Base-by-base conservation (phyloP, 169 alveolate species). In the Cryptosporidium tyzzeri region DNA sequence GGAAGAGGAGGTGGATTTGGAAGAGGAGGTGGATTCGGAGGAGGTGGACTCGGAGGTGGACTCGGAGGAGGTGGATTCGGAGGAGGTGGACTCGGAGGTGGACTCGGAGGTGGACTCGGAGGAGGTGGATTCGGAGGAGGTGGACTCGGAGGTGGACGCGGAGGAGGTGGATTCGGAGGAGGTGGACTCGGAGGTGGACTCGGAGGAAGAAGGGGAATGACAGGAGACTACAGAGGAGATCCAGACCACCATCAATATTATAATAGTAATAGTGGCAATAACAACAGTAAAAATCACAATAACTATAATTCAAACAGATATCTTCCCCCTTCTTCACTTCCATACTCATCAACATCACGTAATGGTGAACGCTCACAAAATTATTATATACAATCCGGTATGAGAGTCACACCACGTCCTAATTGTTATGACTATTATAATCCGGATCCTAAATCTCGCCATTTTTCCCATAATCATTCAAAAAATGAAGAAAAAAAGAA, bases 101-200 rank as follows among this genome's bases (percentile, higher is more conserved):
- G 35, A 31, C 0, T 0, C 0, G 35, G 35, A 0, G 0, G 35
- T n/a, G 26, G 26, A 23, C 0, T 23, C 0, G 26, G 26, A 23
- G 26, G 35, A 1, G 35, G 35, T 1, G 35, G 35, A 31, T 26
- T 26, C 0, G 26, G 26, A 26, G 0, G 26, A 26, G 26, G 26
- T 0, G 0, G 26, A 31, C 0, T 0, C 26, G 26, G 35, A 1
- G 3, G 0, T 31, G 35, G 35, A 31, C 0, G 0, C 0, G 35
- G 35, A 0, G 0, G 35, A 1, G 35, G 0, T 26, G 26, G 26
- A 26, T 26, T 26, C 26, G 26, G 26, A 26, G 26, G 26, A 26
- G 26, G 0, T 26, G 26, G 26, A 26, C 0, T 1, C n/a, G 26
- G 26, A 26, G 26, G 0, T 26, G 26, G 26, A 26, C 0, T 1